Evolutionary conservation across 2,329 filamentous ascomycete genomes (phyloP), one percentile per base, ranked within the genome.

Genomic region (Hyphodiscus sp.): DNA sequence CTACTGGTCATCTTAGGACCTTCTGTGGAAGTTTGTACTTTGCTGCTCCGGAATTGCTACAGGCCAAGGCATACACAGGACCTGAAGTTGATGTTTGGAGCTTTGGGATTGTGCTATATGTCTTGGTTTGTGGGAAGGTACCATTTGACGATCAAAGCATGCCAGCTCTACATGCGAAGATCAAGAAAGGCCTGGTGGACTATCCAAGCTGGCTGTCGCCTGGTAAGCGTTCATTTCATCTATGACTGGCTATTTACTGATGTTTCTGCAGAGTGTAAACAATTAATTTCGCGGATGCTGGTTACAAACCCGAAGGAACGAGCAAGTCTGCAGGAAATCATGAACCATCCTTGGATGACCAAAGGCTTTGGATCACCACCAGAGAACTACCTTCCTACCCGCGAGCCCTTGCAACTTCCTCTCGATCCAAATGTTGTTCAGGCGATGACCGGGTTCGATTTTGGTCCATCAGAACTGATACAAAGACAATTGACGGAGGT

Each of bases 131-230:
- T 68, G 94, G 94, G 50, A 97, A 97, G 71, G 94, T 99, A 2
- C 94, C 94, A 0, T 99, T 99, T 66, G 94, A 99, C 68, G 94
- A 99, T 68, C 94, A 99, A 73, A 96, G 91, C 74, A 99, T 99
- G 91, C 94, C 92, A 38, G 91, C 95, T 59, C 76, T 99, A 47
- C 94, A 99, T 72, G 91, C 92, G 54, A 99, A 99, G 74, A 99
- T 99, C 72, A 99, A 99, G 76, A 95, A 95, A 69, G 94, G 94
- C 38, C 74, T 89, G 49, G 94, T 97, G 18, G 94, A 99, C 69
- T 99, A 97, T 70, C 94, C 94, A 2, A 89, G 85, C 56, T 97
- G 94, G 84, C 76, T 99, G 41, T 92, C 90, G 53, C 83, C 83
- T 64, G 92, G 92, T 95, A 79, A 69, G 85, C 73, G 41, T 23